These are phyloP conservation scores for Lodderomyces theae DNA, from an alignment of 1,139 yeast species.

Conservation along the genomic window DNA sequence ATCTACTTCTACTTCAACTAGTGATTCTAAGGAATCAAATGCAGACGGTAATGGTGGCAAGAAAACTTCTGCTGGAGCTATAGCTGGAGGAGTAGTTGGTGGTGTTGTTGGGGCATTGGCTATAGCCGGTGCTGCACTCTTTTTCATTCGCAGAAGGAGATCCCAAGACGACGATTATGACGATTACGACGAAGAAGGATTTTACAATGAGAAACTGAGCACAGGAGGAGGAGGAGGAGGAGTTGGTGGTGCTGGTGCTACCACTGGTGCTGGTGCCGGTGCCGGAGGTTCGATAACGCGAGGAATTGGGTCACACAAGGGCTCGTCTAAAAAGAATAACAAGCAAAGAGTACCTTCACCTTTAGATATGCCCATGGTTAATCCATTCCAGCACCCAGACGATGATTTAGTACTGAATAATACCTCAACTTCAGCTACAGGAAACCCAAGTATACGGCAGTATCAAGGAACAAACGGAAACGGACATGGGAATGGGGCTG, in stretches of 20 bases:
- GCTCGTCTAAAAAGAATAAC: conserved; percentile 21
- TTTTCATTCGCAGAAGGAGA: conserved; percentile 43
- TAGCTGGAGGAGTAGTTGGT: conserved; percentile 71
- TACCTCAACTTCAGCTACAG: background rate
- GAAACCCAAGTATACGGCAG: conserved; percentile 13
- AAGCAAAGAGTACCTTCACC: conserved; percentile 18
- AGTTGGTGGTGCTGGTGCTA: background rate
- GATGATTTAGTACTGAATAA: conserved; percentile 27
- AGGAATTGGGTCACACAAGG: conserved; percentile 15
- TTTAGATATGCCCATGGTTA: conserved; percentile 48
- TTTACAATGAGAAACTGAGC: conserved; percentile 24
- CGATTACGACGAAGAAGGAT: conserved; percentile 32
- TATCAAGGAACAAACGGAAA: background rate
- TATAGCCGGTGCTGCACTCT: conserved; percentile 44
- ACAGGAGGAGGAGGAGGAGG: background rate
- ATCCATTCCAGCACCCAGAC: conserved; percentile 58
- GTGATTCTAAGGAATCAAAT: conserved; percentile 10
- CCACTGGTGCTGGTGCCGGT: background rate
- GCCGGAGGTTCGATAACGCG: background rate
- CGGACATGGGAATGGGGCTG: background rate
- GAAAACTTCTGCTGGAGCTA: conserved; percentile 43
- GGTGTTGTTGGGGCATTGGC: conserved; percentile 50
- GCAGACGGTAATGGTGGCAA: conserved; percentile 8
- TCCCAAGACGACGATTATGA: conserved; percentile 48
- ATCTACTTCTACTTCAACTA: background rate